phyloP scores from a whole-genome alignment of 768 basidiomycete species.

The Boletus sp. region DNA sequence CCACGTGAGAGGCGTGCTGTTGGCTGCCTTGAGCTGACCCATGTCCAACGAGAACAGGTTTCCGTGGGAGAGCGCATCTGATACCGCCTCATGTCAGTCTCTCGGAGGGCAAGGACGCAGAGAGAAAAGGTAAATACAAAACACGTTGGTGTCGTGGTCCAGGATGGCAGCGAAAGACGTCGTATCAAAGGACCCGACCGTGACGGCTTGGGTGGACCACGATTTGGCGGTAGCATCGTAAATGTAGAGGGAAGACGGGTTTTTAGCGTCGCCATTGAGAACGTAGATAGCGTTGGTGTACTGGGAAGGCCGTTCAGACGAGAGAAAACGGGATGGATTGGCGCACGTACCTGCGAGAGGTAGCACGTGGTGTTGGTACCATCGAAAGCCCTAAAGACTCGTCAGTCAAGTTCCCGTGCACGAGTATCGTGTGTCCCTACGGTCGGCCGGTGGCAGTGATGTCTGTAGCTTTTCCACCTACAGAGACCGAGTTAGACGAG shows the following conservation, averaged over 20 bases:
- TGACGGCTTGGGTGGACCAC: constrained; percentile 75
- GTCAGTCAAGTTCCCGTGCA: background rate
- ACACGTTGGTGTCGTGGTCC: constrained; percentile 93
- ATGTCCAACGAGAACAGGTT: constrained; percentile 73
- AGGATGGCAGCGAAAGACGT: constrained; percentile 68
- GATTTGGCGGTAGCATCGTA: constrained; percentile 70
- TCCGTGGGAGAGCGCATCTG: constrained; percentile 68
- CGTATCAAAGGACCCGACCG: constrained; percentile 56
- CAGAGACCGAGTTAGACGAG: constrained; percentile 4
- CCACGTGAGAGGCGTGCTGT: constrained; percentile 62
- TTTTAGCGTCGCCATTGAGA: constrained; percentile 70
- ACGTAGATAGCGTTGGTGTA: constrained; percentile 87
- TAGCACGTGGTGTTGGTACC: constrained; percentile 66
- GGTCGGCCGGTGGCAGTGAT: constrained; percentile 76
- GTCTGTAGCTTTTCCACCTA: constrained; percentile 48
- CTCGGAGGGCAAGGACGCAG: background rate
- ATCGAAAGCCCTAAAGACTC: constrained; percentile 56
- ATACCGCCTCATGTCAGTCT: constrained; percentile 5
- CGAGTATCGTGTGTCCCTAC: constrained; percentile 42
- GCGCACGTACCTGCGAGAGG: constrained; percentile 55
- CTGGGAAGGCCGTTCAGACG: constrained; percentile 36
- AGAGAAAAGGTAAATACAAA: constrained; percentile 48
- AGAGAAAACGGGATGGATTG: background rate
- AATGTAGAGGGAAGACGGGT: constrained; percentile 71
- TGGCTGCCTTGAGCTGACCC: constrained; percentile 59